phyloP scores from a whole-genome alignment of 2,329 filamentous ascomycete species.

The Hypoxylon sp. region DNA sequence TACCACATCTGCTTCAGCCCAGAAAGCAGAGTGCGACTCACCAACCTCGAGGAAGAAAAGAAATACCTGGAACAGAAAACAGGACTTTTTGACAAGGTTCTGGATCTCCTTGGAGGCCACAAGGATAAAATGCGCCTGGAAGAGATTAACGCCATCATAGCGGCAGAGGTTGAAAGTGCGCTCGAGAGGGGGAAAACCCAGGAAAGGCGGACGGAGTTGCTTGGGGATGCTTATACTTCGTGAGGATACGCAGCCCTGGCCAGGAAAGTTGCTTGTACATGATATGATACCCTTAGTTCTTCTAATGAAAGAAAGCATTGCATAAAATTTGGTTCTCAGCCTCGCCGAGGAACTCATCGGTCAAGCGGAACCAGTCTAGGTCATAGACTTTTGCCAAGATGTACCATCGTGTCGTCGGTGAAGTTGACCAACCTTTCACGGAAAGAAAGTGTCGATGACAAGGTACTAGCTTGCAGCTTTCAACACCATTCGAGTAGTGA shows the following conservation, averaged over 20 bases:
- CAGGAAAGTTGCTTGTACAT: constrained; percentile 30
- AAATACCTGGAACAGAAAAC: constrained; percentile 40
- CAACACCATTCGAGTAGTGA: neutral
- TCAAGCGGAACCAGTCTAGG: neutral
- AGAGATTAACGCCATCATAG: constrained; percentile 46
- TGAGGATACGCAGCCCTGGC: constrained; percentile 21
- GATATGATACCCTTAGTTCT: constrained; percentile 40
- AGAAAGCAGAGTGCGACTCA: constrained; percentile 36
- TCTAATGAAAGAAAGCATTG: constrained; percentile 28
- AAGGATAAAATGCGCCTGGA: constrained; percentile 43
- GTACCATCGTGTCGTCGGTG: constrained; percentile 3
- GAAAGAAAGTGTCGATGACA: constrained; percentile 1
- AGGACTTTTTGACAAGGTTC: constrained; percentile 43
- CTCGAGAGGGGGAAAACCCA: constrained; percentile 43
- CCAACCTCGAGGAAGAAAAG: constrained; percentile 45
- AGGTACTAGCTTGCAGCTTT: neutral
- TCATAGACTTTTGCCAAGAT: neutral
- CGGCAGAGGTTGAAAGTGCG: constrained; percentile 36
- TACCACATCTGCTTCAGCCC: constrained; percentile 55
- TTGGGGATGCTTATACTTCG: constrained; percentile 35
- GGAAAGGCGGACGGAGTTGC: constrained; percentile 27
- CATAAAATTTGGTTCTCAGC: constrained; percentile 10
- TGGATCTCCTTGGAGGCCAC: constrained; percentile 42
- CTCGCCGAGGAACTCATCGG: neutral
- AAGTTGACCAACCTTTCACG: neutral